Evolutionary conservation across 306 rosid species (phyloP).

Genomic region (Elaeagnus macrophylla): DNA sequence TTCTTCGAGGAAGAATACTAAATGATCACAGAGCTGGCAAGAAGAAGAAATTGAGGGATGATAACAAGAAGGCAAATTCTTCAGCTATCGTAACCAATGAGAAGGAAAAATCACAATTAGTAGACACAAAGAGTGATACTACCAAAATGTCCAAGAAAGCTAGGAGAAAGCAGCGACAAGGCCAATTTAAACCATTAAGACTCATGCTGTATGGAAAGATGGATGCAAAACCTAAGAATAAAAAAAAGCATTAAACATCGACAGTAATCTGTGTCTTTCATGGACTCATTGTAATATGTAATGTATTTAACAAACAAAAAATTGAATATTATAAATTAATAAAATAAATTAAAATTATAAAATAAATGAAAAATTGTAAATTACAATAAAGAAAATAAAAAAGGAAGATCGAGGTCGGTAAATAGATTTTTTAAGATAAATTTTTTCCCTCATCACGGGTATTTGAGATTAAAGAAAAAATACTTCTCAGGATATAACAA

Average conservation of each 20-base stretch:
- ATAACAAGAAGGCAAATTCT: conserved; percentile 24
- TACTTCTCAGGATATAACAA: too few species aligned
- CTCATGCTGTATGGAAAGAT: conserved; percentile 42
- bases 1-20: conserved; percentile 24
- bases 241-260: conserved; percentile 30
- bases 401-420: too few species aligned
- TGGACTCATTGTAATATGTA: too few species aligned
- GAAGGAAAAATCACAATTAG: conserved; percentile 23
- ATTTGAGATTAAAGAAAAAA: too few species aligned
- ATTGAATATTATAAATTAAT: too few species aligned
- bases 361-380: too few species aligned
- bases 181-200: conserved; percentile 39
- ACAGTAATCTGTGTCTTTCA: too few species aligned
- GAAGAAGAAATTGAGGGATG: conserved; percentile 23
- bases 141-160: conserved; percentile 48
- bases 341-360: too few species aligned
- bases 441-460: too few species aligned
- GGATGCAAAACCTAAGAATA: conserved; percentile 38
- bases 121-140: conserved; percentile 22
- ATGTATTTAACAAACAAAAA: too few species aligned
- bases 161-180: conserved; percentile 38
- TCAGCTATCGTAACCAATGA: conserved; percentile 17
- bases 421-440: too few species aligned
- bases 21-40: conserved; percentile 24
- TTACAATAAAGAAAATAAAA: too few species aligned